Percentiles rank a stretch among this genome's conserved stretches.
phyloP scores from a whole-genome alignment of 73 alveolate genomes.

The Paramecium tetraurelia region DNA sequence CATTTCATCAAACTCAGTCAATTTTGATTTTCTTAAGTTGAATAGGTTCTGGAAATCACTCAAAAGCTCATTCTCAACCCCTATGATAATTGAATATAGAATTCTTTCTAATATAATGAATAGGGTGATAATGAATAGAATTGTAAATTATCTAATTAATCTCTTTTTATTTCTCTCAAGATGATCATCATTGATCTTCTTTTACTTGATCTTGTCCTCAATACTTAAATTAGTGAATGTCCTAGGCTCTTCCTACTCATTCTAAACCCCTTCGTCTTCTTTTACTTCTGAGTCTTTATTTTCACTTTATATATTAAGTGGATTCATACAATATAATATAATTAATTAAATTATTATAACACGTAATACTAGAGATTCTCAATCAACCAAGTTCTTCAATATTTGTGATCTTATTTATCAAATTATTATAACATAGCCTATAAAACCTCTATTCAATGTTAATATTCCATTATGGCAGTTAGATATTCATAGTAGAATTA shows the following conservation, averaged over 20 bases:
- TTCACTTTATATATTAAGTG: not conserved
- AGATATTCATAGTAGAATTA: too few species aligned
- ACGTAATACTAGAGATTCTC: too few species aligned
- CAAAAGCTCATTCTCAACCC: not conserved
- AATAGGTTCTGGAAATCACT: not conserved
- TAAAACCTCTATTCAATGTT: too few species aligned
- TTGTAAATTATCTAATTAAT: not conserved
- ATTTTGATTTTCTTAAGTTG: not conserved
- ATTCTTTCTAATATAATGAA: not conserved
- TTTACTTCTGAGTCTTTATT: not conserved
- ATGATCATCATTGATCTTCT: not conserved
- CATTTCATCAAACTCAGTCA: not conserved
- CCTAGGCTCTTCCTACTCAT: not conserved
- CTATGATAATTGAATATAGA: not conserved
- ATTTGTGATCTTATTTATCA: too few species aligned
- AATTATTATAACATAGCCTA: too few species aligned
- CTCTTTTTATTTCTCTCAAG: not conserved
- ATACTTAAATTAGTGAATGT: not conserved
- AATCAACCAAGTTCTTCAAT: too few species aligned
- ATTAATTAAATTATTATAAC: too few species aligned
- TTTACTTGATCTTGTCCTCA: not conserved
- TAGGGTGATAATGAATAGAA: not conserved
- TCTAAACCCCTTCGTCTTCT: not conserved
- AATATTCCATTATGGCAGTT: too few species aligned
- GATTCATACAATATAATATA: not conserved